phyloP scores from a whole-genome alignment of 2,329 filamentous ascomycete genomes.

The Chaetomiaceae sp. region DNA sequence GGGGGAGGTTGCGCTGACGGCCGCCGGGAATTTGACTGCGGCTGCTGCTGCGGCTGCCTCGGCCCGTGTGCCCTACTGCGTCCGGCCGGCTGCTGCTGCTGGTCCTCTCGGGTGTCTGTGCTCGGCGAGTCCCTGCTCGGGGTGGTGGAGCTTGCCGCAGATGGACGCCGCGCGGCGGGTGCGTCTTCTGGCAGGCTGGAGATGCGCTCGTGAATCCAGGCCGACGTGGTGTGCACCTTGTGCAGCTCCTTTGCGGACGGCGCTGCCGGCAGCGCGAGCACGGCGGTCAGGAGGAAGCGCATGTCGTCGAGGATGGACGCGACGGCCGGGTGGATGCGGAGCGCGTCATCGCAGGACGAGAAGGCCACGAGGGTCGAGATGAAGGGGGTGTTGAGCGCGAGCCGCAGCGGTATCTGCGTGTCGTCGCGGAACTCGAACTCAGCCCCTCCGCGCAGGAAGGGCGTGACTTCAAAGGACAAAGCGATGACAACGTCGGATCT shows the following conservation, averaged over 20 bases:
- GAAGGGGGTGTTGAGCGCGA: constrained; percentile 43
- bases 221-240: constrained; percentile 34
- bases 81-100: neutral
- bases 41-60: constrained; percentile 1
- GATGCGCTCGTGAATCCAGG: constrained; percentile 37
- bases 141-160: neutral
- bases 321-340: constrained; percentile 41
- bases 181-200: constrained; percentile 11
- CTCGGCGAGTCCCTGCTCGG: neutral
- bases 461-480: constrained; percentile 40
- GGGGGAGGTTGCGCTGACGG: neutral
- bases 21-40: neutral
- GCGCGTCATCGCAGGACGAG: constrained; percentile 33
- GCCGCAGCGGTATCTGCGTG: constrained; percentile 35
- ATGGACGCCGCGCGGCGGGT: neutral
- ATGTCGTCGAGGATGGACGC: constrained; percentile 48
- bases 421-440: constrained; percentile 39
- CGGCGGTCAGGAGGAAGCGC: constrained; percentile 39
- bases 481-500: constrained; percentile 45
- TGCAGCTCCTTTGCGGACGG: constrained; percentile 33
- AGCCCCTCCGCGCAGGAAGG: constrained; percentile 35
- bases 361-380: constrained; percentile 39
- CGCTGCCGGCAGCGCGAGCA: constrained; percentile 34
- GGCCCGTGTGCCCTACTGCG: neutral
- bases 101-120: neutral